phyloP scores from a whole-genome alignment of 2,329 filamentous ascomycete genomes.

The Colletotrichum echinochloae region DNA sequence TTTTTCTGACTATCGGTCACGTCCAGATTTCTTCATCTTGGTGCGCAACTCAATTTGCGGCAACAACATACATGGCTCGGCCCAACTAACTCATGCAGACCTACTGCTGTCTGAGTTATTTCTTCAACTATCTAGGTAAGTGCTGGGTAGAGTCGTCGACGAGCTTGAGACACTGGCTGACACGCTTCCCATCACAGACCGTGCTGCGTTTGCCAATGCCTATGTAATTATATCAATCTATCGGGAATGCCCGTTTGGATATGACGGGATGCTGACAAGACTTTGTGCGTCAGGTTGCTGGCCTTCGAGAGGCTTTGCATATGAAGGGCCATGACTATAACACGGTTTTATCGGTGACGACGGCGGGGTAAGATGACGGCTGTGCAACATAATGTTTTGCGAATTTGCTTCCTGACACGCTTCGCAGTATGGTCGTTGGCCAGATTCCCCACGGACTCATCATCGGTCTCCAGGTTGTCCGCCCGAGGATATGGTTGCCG shows the following conservation, averaged over 20 bases:
- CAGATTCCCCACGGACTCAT: slow-evolving; percentile 60
- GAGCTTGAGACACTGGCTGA: neutral
- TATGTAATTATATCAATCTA: slow-evolving; percentile 23
- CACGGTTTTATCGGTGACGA: slow-evolving; percentile 62
- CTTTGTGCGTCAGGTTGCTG: slow-evolving; percentile 57
- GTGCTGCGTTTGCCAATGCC: slow-evolving; percentile 41
- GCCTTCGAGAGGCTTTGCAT: slow-evolving; percentile 66
- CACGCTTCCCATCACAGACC: slow-evolving; percentile 6
- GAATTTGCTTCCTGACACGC: neutral
- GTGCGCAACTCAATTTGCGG: slow-evolving; percentile 21
- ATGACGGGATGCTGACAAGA: neutral
- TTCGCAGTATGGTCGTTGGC: slow-evolving; percentile 47
- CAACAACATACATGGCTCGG: no score
- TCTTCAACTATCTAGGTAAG: slow-evolving; percentile 55
- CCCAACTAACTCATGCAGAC: slow-evolving; percentile 42
- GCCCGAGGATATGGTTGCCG: slow-evolving; percentile 62
- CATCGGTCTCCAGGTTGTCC: slow-evolving; percentile 57
- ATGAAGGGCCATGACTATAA: slow-evolving; percentile 73
- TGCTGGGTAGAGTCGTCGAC: neutral
- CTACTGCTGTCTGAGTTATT: slow-evolving; percentile 51
- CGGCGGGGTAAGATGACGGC: slow-evolving; percentile 20
- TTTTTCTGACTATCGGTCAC: neutral
- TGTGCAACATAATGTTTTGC: accelerated
- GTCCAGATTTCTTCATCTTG: slow-evolving; percentile 50
- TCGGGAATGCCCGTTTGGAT: neutral